Evolutionary conservation across 495 filamentous ascomycete genomes (phyloP), one percentile per base, ranked within the genome.

Genomic region (Lentithecium fluviatile): DNA sequence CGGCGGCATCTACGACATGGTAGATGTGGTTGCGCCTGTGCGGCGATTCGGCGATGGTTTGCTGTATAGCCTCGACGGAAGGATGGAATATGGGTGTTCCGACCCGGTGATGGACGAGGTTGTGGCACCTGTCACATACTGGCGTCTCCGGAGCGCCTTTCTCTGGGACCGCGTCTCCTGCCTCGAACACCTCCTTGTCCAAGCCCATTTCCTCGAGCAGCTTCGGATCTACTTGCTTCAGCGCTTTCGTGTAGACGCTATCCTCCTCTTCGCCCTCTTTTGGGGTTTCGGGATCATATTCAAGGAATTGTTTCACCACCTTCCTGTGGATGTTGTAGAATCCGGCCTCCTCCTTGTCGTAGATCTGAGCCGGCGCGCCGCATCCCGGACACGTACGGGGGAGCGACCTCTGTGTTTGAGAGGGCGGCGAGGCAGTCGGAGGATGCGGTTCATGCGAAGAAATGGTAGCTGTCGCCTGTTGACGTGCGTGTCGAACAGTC

Each of bases 1-100:
- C 94, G 15, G 91, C 95, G 4, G 94, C 94, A 69, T 99, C 94
- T n/a, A 97, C 69, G n/a, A 99, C 80, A 72, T 97, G 92, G 71
- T 97, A 99, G 54, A 99, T 82, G 66, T 95, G 91, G 70, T 97
- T 97, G 63, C 86, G 77, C 68, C 86, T 89, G 71, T 94, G 82
- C 0, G 90, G 90, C 0, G 93, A 91, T 63, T 93, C 88, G 19
- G 83, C 78, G 23, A 99, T 85, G n/a, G 87, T 95, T 24, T 88
- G 84, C 25, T 82, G 79, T 25, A 99, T 84, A 0, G 89, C 84
- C 20, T 89, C 77, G 48, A 96, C 76, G 6, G 86, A 82, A 0
- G 94, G 94, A 66, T 95, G 89, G 24, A 80, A 73, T 38, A 91
- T 88, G 13, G 88, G 80, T 8, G 81, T 76, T 6, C 85, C 90